phyloP scores from a whole-genome alignment of 1,139 yeast species.

The Scheffersomyces illinoinensis region DNA sequence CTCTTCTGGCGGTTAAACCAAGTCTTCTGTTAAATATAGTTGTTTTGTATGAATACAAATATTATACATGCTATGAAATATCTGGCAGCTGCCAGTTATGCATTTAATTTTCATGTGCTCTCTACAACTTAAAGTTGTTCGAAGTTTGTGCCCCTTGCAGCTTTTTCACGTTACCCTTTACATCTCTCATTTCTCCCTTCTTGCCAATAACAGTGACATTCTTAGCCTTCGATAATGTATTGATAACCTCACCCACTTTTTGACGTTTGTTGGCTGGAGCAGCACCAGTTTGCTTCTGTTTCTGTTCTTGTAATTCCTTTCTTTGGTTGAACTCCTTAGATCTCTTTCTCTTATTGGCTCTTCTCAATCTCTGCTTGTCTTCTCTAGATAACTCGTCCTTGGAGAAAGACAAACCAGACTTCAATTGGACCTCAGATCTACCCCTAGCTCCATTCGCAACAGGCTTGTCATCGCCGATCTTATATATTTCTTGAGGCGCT shows the following conservation, averaged over 20 bases:
- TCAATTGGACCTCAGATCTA: constrained; percentile 62
- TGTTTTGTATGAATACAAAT: not conserved
- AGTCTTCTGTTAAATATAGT: not conserved
- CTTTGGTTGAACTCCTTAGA: constrained; percentile 52
- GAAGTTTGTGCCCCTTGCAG: constrained; percentile 16
- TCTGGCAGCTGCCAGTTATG: not conserved
- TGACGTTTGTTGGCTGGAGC: constrained; percentile 46
- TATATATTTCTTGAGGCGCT: constrained; percentile 96
- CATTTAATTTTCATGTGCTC: not conserved
- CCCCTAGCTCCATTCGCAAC: constrained; percentile 42
- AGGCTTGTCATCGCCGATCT: constrained; percentile 51
- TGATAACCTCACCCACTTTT: constrained; percentile 63
- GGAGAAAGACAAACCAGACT: constrained; percentile 80
- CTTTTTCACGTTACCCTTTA: constrained; percentile 65
- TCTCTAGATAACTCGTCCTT: constrained; percentile 83
- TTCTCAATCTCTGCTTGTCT: constrained; percentile 83
- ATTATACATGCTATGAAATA: not conserved
- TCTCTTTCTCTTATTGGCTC: constrained; percentile 83
- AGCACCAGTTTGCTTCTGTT: constrained; percentile 21
- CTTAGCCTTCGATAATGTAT: constrained; percentile 71
- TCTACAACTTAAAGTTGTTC: constrained; percentile 19
- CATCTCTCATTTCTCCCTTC: constrained; percentile 75
- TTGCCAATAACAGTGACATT: constrained; percentile 79
- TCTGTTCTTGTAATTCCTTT: constrained; percentile 24
- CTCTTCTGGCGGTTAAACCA: not conserved